Conservation (phyloP, 768 basidiomycete genomes). For the Termitomyces titanicus region DNA sequence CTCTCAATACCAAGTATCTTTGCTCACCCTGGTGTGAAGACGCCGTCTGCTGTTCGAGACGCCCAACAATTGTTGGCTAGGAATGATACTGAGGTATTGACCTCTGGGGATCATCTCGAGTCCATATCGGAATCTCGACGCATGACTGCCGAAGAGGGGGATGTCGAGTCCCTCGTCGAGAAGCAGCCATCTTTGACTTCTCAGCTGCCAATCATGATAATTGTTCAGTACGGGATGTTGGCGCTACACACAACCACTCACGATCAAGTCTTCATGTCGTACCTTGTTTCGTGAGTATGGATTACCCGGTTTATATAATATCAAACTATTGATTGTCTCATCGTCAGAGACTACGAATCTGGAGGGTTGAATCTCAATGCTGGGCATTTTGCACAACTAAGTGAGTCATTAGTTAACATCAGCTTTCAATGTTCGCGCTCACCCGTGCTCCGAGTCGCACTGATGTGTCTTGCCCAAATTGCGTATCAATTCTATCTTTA, state of each 20-base stretch:
- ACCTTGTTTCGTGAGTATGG: slow-evolving; percentile 78
- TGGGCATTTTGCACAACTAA: slow-evolving; percentile 88
- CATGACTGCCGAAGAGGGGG: slow-evolving; percentile 17
- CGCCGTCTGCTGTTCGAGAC: slow-evolving; percentile 72
- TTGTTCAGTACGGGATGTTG: slow-evolving; percentile 86
- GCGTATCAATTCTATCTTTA: slow-evolving; percentile 89
- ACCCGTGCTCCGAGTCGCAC: slow-evolving; percentile 51
- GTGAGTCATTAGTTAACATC: slow-evolving; percentile 35
- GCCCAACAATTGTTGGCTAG: slow-evolving; percentile 59
- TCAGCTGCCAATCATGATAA: slow-evolving; percentile 79
- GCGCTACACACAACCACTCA: slow-evolving; percentile 89
- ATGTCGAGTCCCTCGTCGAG: slow-evolving; percentile 41
- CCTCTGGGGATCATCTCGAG: slow-evolving; percentile 36
- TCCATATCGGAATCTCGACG: slow-evolving; percentile 50
- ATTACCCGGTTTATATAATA: neutral
- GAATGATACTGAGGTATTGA: slow-evolving; percentile 28
- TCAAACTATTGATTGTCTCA: slow-evolving; percentile 6
- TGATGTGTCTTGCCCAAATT: slow-evolving; percentile 95
- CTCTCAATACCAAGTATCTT: slow-evolving; percentile 78
- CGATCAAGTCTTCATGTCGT: slow-evolving; percentile 89
- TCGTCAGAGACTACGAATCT: slow-evolving; percentile 63
- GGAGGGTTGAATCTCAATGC: slow-evolving; percentile 94
- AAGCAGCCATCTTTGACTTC: slow-evolving; percentile 65
- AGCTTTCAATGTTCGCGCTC: neutral
- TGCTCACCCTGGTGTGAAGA: slow-evolving; percentile 75